phyloP scores from a whole-genome alignment of 345 rosid genomes.

The Eucalyptus tenuipes region DNA sequence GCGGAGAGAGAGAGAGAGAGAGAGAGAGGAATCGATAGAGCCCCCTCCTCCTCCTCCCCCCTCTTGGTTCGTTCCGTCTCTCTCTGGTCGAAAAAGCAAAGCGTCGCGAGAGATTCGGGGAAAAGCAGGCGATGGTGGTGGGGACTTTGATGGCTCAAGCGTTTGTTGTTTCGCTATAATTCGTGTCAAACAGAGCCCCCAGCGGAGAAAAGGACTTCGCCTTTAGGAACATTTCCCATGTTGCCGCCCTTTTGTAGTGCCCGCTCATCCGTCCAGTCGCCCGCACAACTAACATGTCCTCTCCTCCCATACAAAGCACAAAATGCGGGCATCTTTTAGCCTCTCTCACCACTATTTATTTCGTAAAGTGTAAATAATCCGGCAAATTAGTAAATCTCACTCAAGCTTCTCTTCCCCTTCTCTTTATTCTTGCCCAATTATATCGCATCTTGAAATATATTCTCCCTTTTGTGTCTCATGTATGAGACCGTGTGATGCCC shows the following conservation, averaged over 20 bases:
- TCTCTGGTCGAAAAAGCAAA: neutral
- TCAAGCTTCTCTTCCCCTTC: too few relatives aligned
- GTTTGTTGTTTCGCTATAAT: neutral
- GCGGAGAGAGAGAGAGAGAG: neutral
- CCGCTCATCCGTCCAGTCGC: neutral
- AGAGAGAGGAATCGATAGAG: neutral
- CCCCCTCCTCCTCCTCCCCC: neutral
- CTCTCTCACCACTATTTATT: too few relatives aligned
- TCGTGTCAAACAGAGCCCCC: neutral
- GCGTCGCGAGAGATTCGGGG: neutral
- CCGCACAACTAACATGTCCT: too few relatives aligned
- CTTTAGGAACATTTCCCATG: neutral
- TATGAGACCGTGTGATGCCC: too few relatives aligned
- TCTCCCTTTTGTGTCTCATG: too few relatives aligned
- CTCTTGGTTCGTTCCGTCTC: neutral
- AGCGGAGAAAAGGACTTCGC: neutral
- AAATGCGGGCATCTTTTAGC: too few relatives aligned
- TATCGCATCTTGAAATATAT: too few relatives aligned
- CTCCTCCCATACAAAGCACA: too few relatives aligned
- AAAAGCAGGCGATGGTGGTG: neutral
- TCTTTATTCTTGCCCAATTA: too few relatives aligned
- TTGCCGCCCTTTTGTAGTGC: neutral
- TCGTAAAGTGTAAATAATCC: too few relatives aligned
- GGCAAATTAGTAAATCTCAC: too few relatives aligned
- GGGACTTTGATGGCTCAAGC: neutral